phyloP scores from a whole-genome alignment of 208 protist genomes.

The Acanthamoeba royreba region DNA sequence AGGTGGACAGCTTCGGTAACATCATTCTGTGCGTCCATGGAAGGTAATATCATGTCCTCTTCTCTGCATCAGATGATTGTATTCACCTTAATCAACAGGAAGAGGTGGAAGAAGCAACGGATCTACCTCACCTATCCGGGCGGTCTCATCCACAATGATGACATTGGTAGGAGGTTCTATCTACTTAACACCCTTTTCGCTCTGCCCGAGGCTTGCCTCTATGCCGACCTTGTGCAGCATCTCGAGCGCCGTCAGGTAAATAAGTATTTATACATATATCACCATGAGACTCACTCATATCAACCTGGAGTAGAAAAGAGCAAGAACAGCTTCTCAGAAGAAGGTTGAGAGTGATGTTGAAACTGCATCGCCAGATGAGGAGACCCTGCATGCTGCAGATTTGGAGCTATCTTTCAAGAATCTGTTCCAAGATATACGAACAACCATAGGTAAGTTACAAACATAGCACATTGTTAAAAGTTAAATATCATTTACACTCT shows the following conservation, averaged over 20 bases:
- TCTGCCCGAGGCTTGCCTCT: conserved; percentile 67
- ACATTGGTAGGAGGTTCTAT: conserved; percentile 61
- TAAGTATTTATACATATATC: no score
- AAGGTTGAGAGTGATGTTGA: no score
- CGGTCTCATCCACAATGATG: conserved; percentile 53
- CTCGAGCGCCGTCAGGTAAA: background rate
- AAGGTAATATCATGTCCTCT: no score
- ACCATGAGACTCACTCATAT: no score
- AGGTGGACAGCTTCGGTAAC: conserved; percentile 65
- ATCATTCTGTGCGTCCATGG: conserved; percentile 64
- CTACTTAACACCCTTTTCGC: conserved; percentile 64
- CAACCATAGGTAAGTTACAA: conserved; percentile 2
- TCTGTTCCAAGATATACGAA: conserved; percentile 62
- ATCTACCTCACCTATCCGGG: conserved; percentile 50
- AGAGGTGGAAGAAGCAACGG: background rate
- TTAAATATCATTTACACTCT: no score
- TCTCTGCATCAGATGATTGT: no score
- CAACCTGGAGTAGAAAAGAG: no score
- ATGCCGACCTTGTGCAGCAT: conserved; percentile 57
- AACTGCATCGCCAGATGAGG: background rate
- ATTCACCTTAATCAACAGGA: background rate
- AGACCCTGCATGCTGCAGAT: background rate
- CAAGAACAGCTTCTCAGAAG: background rate
- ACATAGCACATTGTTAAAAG: no score
- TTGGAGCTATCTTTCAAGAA: conserved; percentile 50